These are phyloP conservation scores for Arabidopsis suecica DNA, from an alignment of 345 rosid genomes.

Conservation along the genomic window DNA sequence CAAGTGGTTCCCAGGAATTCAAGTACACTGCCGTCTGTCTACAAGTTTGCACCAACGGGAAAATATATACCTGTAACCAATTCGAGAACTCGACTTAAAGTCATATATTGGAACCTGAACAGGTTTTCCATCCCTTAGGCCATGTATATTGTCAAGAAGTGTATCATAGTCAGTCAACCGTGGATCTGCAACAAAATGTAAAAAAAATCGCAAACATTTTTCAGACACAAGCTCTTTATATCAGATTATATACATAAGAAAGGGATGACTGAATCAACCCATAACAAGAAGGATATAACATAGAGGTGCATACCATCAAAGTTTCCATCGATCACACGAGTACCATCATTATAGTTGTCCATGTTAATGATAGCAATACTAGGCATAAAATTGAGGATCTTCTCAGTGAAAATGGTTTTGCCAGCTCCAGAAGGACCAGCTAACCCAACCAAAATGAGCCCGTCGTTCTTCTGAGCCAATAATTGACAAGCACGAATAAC, in stretches of 20 bases:
- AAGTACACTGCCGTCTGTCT: background rate
- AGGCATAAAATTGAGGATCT: slow-evolving; percentile 89
- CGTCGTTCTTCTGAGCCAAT: slow-evolving; percentile 89
- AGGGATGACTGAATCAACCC: background rate
- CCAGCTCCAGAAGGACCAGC: slow-evolving; percentile 99
- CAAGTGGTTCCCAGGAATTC: background rate
- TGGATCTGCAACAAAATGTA: slow-evolving; percentile 78
- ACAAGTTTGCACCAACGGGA: slow-evolving; percentile 15
- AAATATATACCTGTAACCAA: slow-evolving; percentile 74
- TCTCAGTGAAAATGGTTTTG: slow-evolving; percentile 93
- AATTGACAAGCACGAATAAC: slow-evolving; percentile 95
- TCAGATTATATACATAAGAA: slow-evolving; percentile 3
- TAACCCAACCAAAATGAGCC: slow-evolving; percentile 84
- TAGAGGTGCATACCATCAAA: slow-evolving; percentile 75
- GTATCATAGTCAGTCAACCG: slow-evolving; percentile 93
- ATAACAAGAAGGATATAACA: slow-evolving; percentile 13
- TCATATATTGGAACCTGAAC: slow-evolving; percentile 92
- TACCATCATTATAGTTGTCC: slow-evolving; percentile 94
- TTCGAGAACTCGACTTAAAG: slow-evolving; percentile 91
- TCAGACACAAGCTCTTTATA: slow-evolving; percentile 6
- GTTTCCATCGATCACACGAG: slow-evolving; percentile 91
- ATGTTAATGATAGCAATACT: slow-evolving; percentile 88
- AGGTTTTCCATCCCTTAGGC: slow-evolving; percentile 82
- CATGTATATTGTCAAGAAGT: slow-evolving; percentile 84
- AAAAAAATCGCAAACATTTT: background rate